These are phyloP conservation scores for Beauveria caledonica DNA, from an alignment of 2,329 filamentous ascomycete species.

Conservation along the genomic window DNA sequence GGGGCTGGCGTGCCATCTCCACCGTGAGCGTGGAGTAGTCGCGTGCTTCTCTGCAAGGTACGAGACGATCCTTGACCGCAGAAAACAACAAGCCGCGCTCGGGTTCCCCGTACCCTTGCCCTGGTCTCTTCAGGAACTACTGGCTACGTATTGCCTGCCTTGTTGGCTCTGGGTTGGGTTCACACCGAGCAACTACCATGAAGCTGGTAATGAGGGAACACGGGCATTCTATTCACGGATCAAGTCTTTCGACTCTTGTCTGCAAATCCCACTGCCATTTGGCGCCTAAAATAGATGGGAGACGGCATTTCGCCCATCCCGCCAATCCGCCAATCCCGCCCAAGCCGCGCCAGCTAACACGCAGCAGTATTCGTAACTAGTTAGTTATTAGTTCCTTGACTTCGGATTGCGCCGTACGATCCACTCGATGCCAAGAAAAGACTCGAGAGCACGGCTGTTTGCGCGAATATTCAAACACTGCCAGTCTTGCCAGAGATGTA, in stretches of 20 bases:
- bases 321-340: not conserved
- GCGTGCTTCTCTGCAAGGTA: not conserved
- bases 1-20: not conserved
- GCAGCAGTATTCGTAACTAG: not conserved
- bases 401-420: not conserved
- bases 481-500: not conserved
- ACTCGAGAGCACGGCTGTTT: not conserved
- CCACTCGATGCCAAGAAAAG: not conserved
- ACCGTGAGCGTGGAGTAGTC: not conserved
- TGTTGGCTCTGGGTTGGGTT: not conserved
- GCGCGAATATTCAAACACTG: not conserved
- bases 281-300: not conserved
- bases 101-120: not conserved
- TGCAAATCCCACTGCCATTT: not conserved
- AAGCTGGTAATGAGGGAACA: not conserved
- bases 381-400: not conserved
- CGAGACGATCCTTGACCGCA: not conserved
- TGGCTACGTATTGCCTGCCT: not conserved
- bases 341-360: not conserved
- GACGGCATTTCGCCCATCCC: not conserved
- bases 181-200: not conserved
- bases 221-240: not conserved
- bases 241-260: not conserved
- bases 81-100: not conserved
- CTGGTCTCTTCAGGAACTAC: not conserved